Percentiles rank a stretch among this genome's conserved stretches.
Conservation (phyloP, 1,284 basidiomycete species). For the Microbotryum scabiosae region DNA sequence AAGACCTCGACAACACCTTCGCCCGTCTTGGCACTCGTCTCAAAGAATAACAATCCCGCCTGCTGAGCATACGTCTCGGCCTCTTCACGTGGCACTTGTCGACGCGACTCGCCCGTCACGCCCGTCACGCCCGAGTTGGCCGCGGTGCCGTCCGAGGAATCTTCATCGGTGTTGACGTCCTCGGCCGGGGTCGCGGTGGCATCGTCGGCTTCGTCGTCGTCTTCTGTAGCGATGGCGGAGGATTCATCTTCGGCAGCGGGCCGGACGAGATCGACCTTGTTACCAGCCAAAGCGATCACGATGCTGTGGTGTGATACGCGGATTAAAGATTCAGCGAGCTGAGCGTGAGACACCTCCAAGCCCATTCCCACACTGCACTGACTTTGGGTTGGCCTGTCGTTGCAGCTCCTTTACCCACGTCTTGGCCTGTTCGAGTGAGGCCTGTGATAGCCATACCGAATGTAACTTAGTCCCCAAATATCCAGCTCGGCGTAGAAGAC, state of each 20-base stretch:
- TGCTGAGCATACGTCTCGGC: conserved; percentile 94
- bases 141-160: conserved; percentile 9
- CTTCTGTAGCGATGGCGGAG: conserved; percentile 23
- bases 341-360: background rate
- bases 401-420: conserved; percentile 99
- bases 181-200: conserved; percentile 58
- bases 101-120: conserved; percentile 47
- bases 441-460: conserved; percentile 35
- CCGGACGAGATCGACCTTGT: conserved; percentile 54
- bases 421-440: conserved; percentile 96
- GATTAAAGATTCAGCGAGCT: too few relatives aligned
- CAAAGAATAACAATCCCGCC: conserved; percentile 86
- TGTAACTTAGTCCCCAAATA: background rate
- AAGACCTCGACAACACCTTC: conserved; percentile 95
- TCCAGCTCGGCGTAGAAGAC: too few relatives aligned
- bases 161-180: conserved; percentile 8
- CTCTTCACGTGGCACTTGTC: conserved; percentile 86
- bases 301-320: conserved; percentile 54
- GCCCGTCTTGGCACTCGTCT: conserved; percentile 96
- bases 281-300: conserved; percentile 91
- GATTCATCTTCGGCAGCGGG: conserved; percentile 42
- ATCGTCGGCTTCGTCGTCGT: conserved; percentile 68
- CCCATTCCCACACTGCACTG: background rate
- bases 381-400: conserved; percentile 87
- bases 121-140: conserved; percentile 39